These are phyloP conservation scores for Colletotrichum graminicola DNA, from an alignment of 2,329 filamentous ascomycete species.

Conservation along the genomic window DNA sequence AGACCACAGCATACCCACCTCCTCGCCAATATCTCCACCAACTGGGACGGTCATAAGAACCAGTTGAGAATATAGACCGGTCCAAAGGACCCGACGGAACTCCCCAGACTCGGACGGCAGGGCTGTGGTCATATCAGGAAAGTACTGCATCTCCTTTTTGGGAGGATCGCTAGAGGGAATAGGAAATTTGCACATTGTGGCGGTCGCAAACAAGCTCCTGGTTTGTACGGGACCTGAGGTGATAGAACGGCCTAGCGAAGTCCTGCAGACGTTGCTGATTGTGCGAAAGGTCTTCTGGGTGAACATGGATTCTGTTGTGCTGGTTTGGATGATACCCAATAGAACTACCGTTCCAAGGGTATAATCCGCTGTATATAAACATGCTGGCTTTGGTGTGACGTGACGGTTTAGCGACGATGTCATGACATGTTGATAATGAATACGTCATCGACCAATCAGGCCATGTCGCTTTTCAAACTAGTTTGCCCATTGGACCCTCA, in stretches of 20 bases:
- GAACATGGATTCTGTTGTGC: neutral
- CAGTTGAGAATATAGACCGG: slow-evolving; percentile 72
- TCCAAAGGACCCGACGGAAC: slow-evolving; percentile 72
- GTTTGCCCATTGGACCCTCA: neutral
- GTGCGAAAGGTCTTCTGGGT: neutral
- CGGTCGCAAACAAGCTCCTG: neutral
- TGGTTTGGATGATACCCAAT: neutral
- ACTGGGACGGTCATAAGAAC: slow-evolving; percentile 75
- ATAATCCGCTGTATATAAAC: neutral
- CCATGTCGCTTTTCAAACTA: slow-evolving; percentile 10
- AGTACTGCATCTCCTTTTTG: slow-evolving; percentile 70
- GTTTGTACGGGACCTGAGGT: neutral
- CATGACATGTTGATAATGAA: slow-evolving; percentile 1
- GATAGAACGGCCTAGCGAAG: neutral
- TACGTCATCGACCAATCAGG: slow-evolving; percentile 33
- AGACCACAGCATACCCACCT: slow-evolving; percentile 61
- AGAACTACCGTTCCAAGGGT: neutral
- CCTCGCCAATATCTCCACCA: slow-evolving; percentile 74
- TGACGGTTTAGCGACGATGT: slow-evolving; percentile 5
- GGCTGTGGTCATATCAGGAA: slow-evolving; percentile 66
- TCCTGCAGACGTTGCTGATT: neutral
- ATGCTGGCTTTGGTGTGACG: neutral
- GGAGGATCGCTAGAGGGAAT: slow-evolving; percentile 55
- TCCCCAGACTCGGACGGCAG: slow-evolving; percentile 67
- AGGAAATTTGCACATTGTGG: slow-evolving; percentile 48